Percentiles rank a stretch among this genome's conserved stretches.
Evolutionary conservation across 768 basidiomycete genomes (phyloP).

Genomic region (Suillus tomentosus): DNA sequence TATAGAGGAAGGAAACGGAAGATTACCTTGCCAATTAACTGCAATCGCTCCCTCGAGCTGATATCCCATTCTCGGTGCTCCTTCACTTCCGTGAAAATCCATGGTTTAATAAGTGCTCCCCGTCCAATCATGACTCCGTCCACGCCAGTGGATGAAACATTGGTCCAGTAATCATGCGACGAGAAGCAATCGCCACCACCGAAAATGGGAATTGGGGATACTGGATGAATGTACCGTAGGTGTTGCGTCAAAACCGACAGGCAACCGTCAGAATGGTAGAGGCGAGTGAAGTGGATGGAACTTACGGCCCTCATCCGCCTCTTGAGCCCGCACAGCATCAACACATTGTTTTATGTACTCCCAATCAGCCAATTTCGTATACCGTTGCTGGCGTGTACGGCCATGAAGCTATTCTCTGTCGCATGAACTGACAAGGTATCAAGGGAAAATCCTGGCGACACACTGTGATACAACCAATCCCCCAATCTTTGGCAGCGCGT

Average conservation of each 20-base stretch:
- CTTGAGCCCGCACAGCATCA: conserved; percentile 68
- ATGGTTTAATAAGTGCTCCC: conserved; percentile 94
- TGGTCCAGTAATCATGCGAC: conserved; percentile 76
- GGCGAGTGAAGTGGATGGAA: conserved; percentile 16
- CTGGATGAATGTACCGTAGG: conserved; percentile 36
- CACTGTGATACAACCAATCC: conserved; percentile 47
- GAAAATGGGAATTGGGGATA: conserved; percentile 89
- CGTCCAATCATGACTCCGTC: conserved; percentile 96
- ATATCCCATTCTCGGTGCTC: conserved; percentile 95
- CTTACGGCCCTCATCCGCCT: conserved; percentile 73
- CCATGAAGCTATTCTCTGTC: conserved; percentile 77
- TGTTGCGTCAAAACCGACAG: neutral
- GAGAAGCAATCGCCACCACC: conserved; percentile 97
- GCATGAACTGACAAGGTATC: conserved; percentile 10
- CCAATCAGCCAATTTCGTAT: conserved; percentile 93
- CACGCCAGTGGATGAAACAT: conserved; percentile 77
- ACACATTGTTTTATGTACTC: conserved; percentile 89
- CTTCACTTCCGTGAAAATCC: conserved; percentile 95
- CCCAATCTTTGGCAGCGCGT: conserved; percentile 58
- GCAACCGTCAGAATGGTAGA: neutral
- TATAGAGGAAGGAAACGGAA: neutral
- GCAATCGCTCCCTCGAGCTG: conserved; percentile 79
- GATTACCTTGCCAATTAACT: conserved; percentile 71
- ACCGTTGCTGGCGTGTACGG: conserved; percentile 91
- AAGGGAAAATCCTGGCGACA: conserved; percentile 13